Evolutionary conservation across 805 yeast species (phyloP), one percentile per base, ranked within the genome.

Genomic region (Yamadazyma phyllophila): DNA sequence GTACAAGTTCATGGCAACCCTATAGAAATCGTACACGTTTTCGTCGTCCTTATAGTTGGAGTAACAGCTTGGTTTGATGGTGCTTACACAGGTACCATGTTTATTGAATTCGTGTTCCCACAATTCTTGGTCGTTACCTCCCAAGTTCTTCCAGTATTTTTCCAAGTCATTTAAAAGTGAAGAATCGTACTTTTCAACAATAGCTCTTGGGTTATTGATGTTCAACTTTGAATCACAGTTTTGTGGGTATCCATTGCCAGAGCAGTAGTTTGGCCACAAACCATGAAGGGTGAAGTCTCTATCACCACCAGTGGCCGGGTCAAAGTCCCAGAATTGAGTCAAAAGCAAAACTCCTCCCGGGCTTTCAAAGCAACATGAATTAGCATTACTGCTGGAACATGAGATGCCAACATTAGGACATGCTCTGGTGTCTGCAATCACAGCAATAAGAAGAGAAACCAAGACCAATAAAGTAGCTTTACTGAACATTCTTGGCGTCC

Each of bases 101-200:
- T 71, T 71, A 57, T 71, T 71, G 57, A 54, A 71, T 52, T 71
- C 75, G 49, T 71, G 75, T 33, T 63, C 60, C 76, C 76, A 71
- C 43, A 71, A 57, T 8, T 73, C 62, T 46, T 79, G 83, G 11
- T 88, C 88, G 41, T 78, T 79, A 11, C 73, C 73, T 43, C 61
- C 56, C 56, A 59, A 58, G 49, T 63, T 57, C 51, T 85, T 62
- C 74, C 71, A 66, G 49, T 55, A 51, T 38, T 50, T 52, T 33
- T 48, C 49, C 67, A 71, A 66, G 46, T 61, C 60, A 15, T 55
- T 44, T 26, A 49, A 57, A 41, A 70, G 59, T 9, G 49, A 59
- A 7, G 46, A 45, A 44, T 67, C 44, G 27, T 13, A 51, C 26
- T 43, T 30, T 7, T 42, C 14, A 9, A 51, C 24, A 39, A 45